Evolutionary conservation across 331 rosid genomes (phyloP), one percentile per base, ranked within the genome.

Genomic region (Cydonia oblonga): DNA sequence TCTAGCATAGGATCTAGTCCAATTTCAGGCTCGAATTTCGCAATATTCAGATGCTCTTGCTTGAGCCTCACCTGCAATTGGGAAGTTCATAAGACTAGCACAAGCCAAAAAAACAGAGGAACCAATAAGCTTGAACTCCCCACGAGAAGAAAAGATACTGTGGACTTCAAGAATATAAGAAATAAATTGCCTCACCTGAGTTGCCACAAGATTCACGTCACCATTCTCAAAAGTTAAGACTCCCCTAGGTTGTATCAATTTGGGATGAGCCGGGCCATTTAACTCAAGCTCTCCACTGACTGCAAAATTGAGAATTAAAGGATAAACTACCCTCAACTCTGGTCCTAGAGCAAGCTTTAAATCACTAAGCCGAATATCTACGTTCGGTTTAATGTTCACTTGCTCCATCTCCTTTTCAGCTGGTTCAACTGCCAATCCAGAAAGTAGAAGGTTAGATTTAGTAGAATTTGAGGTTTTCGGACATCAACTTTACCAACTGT

Each of bases 1-100:
- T 93, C 98, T 46, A 91, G 91, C 91, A 89, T 85, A 16, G 97
- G 97, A 84, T 93, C 95, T 60, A 93, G 85, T 81, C 97, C 96
- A 79, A 85, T 71, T 74, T 91, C 98, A 58, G 97, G 98, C 79
- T 93, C 98, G 80, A 93, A 93, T 78, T 87, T 85, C 4, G 97
- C 98, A 63, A 84, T 71, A 80, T 93, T 93, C 59, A 75, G 81
- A 85, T 93, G 96, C 78, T 89, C 97, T 72, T 87, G 83, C 79
- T 89, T 91, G 72, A 93, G 87, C 81, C 98, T 89, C 80, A 88
- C 87, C 98, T 92, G 81, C 71, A 81, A 75, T 86, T 30, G 76
- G 58, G 68, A 78, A 66, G 78, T 68, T 73, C 28, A 28, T 71
- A 49, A 51, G 72, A 57, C 73, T 68, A 56, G 46, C 1, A 64